phyloP scores from a whole-genome alignment of 148 eudicot species.

The Cornus florida region DNA sequence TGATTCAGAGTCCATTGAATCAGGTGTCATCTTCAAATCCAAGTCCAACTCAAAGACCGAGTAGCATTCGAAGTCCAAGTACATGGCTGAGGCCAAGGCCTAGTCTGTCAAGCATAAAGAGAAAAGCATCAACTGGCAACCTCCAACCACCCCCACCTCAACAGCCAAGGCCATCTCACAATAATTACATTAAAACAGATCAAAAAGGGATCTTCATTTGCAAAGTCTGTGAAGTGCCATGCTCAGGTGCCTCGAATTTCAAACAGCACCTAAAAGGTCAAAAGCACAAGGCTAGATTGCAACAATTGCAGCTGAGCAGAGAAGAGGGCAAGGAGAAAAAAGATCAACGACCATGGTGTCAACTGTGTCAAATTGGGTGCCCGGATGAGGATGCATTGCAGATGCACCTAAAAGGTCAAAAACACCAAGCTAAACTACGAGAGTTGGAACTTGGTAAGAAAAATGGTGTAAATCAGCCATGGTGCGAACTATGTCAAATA shows the following conservation, averaged over 20 bases:
- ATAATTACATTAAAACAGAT: constrained; percentile 5
- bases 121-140: constrained; percentile 3
- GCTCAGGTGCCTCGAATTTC: constrained; percentile 22
- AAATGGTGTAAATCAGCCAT: constrained; percentile 6
- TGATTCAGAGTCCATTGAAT: too few relatives aligned
- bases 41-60: not conserved
- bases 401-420: constrained; percentile 28
- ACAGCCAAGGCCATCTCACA: constrained; percentile 9
- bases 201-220: constrained; percentile 11
- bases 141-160: not conserved
- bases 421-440: constrained; percentile 21
- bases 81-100: constrained; percentile 5
- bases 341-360: constrained; percentile 4
- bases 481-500: constrained; percentile 29
- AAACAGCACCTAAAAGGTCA: constrained; percentile 46
- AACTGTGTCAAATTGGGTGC: constrained; percentile 23
- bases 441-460: constrained; percentile 7
- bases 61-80: constrained; percentile 1
- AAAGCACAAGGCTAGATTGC: constrained; percentile 42
- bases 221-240: constrained; percentile 23
- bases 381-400: constrained; percentile 6
- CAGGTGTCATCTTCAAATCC: not conserved
- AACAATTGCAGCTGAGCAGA: constrained; percentile 11
- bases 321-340: not conserved
- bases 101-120: constrained; percentile 18